phyloP scores from a whole-genome alignment of 2,329 filamentous ascomycete species.

The Metarhizium brunneum region DNA sequence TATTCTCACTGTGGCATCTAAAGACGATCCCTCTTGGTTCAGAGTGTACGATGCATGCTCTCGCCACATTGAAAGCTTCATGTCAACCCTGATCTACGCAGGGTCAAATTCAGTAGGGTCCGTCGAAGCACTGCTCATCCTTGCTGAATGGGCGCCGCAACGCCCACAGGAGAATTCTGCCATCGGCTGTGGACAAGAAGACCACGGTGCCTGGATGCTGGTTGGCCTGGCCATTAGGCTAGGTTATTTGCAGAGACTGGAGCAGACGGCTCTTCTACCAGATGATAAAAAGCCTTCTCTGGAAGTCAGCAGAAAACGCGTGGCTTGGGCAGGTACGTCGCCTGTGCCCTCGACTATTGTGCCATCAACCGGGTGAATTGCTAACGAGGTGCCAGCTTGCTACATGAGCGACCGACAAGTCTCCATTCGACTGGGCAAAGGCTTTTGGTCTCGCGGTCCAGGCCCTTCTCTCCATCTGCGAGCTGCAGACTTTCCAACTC shows the following conservation, averaged over 20 bases:
- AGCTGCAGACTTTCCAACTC: conserved; percentile 58
- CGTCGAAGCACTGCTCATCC: conserved; percentile 58
- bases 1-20: conserved; percentile 60
- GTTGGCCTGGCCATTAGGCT: conserved; percentile 61
- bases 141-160: conserved; percentile 67
- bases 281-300: conserved; percentile 49
- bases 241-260: conserved; percentile 60
- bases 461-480: conserved; percentile 56
- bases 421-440: conserved; percentile 61
- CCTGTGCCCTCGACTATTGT: too few relatives aligned
- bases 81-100: conserved; percentile 57
- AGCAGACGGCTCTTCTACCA: conserved; percentile 57
- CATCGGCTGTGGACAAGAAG: conserved; percentile 63
- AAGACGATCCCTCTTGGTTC: conserved; percentile 56
- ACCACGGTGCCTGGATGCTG: conserved; percentile 70
- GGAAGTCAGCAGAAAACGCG: conserved; percentile 50
- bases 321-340: conserved; percentile 53
- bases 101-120: conserved; percentile 60
- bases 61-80: conserved; percentile 59
- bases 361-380: background rate
- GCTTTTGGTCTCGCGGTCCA: conserved; percentile 65
- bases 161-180: conserved; percentile 50
- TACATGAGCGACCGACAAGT: conserved; percentile 61
- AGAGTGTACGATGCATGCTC: conserved; percentile 57
- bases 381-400: conserved; percentile 30